Base-by-base conservation (phyloP, 73 alveolate genomes). In the Halteria grandinella region DNA sequence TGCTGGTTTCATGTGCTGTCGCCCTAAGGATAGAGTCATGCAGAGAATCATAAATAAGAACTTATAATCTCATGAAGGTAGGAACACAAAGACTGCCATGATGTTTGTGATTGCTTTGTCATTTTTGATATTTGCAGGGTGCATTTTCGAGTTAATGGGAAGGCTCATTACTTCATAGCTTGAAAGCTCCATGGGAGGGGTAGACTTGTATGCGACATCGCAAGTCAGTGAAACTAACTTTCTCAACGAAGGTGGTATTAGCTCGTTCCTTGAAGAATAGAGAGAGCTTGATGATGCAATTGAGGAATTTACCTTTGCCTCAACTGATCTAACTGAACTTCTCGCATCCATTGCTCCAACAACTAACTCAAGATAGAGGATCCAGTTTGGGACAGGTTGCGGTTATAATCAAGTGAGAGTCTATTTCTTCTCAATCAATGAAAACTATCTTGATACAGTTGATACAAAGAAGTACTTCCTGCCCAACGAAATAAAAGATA, bases 81-180 rank as follows among this genome's bases (percentile, higher is more conserved):
- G 99, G 69, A 94, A 94, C 81, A 60, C 86, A 47, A 94, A 94
- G 85, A 90, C 96, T 11, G 79, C 98, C 21, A 51, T 94, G 31
- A 87, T 94, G 96, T 92, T 92, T 47, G 78, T 93, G 54, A 87
- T 92, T 11, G 93, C 98, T 10, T 84, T 94, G n/a, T 72, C 95
- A 0, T 94, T 92, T 60, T 55, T 94, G 23, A 81, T 94, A 20
- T 94, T 94, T 71, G 75, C 98, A 40, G 99, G 98, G 15, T 83
- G 96, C 59, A 81, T 92, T 6, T 73, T 94, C 41, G 55, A 81
- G 43, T 79, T 94, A 23, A 69, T 91, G 8, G 95, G 91, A 0
- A 72, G 58, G 27, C 48, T 87, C 8, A 78, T 79, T n/a, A 69
- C 62, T 0, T 83, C 75, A 23, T 54, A 48, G 24, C 44, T 79